A percentile compares a stretch with the other conserved stretches of the same genome.
phyloP scores from a whole-genome alignment of 768 basidiomycete species.

The Rhizopogon roseolus region DNA sequence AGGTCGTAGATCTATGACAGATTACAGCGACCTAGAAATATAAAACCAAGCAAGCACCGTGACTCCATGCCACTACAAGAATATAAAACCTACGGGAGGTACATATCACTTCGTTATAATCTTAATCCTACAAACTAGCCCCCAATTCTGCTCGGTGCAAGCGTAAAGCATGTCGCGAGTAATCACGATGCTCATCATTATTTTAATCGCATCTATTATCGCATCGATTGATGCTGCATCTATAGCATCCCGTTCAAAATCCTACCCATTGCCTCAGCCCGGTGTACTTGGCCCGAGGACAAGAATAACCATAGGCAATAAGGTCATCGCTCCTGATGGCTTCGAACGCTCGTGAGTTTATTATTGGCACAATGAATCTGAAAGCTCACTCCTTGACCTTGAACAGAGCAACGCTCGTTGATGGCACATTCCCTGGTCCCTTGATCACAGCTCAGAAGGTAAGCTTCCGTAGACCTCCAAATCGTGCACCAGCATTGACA shows the following conservation, averaged over 20 bases:
- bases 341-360: constrained; percentile 36
- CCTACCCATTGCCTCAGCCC: background rate
- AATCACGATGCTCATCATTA: constrained; percentile 7
- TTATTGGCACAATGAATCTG: too few relatives aligned
- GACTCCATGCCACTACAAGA: too few relatives aligned
- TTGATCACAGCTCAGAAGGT: constrained; percentile 2
- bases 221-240: constrained; percentile 9
- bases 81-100: too few relatives aligned
- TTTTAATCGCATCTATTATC: constrained; percentile 4
- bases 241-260: constrained; percentile 10
- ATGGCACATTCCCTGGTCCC: background rate
- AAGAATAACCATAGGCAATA: constrained; percentile 34
- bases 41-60: too few relatives aligned
- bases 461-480: background rate
- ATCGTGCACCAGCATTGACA: background rate
- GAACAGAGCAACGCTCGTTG: constrained; percentile 4
- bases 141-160: background rate
- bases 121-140: too few relatives aligned
- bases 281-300: constrained; percentile 13
- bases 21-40: too few relatives aligned
- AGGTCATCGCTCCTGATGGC: constrained; percentile 42
- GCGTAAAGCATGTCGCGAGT: background rate
- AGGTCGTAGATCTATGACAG: too few relatives aligned
- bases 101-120: too few relatives aligned
- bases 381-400: too few relatives aligned